Base-by-base conservation (phyloP, 176 grass and related monocot genomes). In the Carex pumila region DNA sequence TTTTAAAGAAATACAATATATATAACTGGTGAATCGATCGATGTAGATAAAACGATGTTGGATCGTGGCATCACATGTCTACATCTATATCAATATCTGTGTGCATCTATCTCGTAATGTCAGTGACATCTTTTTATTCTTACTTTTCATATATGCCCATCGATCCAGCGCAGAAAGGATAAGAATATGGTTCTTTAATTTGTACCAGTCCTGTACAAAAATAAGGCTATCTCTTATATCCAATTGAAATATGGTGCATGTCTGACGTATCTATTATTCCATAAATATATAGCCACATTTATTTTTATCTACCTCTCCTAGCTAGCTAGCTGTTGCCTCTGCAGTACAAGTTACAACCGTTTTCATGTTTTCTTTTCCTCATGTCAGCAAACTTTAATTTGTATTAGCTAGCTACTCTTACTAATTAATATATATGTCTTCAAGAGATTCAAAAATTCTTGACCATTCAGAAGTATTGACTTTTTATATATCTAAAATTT, bases 121-220 rank as follows among this genome's bases (percentile, higher is more conserved):
- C 52, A 57, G 52, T 78, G 52, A 78, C 73, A 78, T 78, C 1
- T 78, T 78, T 78, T 78, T 57, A 78, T 78, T 78, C 73, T 55
- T 78, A 78, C 73, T 78, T 78, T 78, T 78, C 52, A 78, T 57
- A 34, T 18, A 78, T 78, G 19, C 49, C 52, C 50, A 34, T 62
- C 60, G 47, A 6, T 56, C 73, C 14, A 77, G 22, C 25, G 49
- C 22, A 34, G 50, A 78, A 18, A 57, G 52, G 73, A 78, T 78
- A 78, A 32, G 73, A 78, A 78, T 78, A 32, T 57, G 49, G 52
- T 78, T 78, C 73, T 56, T 78, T 45, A n/a, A n/a, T 4, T 39
- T 78, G 25, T 78, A 77, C 49, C 13, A 34, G 73, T 57, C 52
- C 73, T 78, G 73, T 78, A 78, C 73, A 78, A 5, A 78, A 57